A percentile compares a stretch with the other conserved stretches of the same genome.
These are phyloP conservation scores for Cladorrhinum sp. DNA, from an alignment of 2,329 filamentous ascomycete species.

Conservation along the genomic window DNA sequence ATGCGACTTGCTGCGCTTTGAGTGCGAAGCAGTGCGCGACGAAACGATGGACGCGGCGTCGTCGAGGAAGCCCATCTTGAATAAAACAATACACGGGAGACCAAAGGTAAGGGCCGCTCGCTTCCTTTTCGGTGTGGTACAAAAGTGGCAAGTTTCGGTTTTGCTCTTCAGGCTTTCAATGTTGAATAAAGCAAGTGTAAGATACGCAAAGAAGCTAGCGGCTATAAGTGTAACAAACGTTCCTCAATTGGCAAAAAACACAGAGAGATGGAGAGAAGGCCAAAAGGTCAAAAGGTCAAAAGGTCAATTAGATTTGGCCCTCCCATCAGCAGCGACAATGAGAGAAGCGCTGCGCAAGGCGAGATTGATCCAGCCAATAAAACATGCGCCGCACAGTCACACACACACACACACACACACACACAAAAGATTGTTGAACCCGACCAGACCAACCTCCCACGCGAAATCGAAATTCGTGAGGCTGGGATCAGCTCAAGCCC, in stretches of 20 bases:
- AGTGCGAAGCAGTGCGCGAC: slow-evolving; percentile 26
- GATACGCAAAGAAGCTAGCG: no score
- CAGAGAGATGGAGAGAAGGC: no score
- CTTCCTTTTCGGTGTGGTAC: no score
- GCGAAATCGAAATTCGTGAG: slow-evolving; percentile 14
- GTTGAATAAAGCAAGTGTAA: no score
- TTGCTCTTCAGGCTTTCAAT: no score
- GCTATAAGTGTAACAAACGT: no score
- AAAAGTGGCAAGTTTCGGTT: no score
- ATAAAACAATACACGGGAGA: no score
- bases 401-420: slow-evolving; percentile 1
- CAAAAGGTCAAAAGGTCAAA: neutral
- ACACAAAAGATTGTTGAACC: neutral
- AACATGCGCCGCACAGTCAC: neutral
- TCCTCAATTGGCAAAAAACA: no score
- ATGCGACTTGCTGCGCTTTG: slow-evolving; percentile 34
- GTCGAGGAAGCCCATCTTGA: slow-evolving; percentile 35
- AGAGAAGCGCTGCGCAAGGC: neutral
- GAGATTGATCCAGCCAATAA: neutral
- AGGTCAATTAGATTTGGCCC: neutral
- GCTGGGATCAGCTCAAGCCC: slow-evolving; percentile 12
- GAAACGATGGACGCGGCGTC: slow-evolving; percentile 33
- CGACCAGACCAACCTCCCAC: neutral
- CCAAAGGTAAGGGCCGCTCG: no score
- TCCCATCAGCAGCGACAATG: neutral